Percentiles rank a stretch among this genome's conserved stretches.
These are phyloP conservation scores for Salix koriyanagi DNA, from an alignment of 345 rosid species.

Conservation along the genomic window DNA sequence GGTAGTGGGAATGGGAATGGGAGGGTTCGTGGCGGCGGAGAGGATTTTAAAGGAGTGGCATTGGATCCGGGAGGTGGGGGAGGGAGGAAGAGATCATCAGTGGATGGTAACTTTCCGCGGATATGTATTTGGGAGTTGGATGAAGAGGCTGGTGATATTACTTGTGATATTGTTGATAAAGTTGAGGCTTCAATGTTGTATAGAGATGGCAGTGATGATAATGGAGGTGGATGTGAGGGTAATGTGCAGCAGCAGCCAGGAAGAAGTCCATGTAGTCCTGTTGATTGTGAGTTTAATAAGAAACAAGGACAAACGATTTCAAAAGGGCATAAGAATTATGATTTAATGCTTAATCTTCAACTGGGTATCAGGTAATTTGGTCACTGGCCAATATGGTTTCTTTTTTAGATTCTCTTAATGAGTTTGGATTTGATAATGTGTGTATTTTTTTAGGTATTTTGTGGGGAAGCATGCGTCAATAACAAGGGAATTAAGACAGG, in stretches of 20 bases:
- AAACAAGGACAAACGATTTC: slow-evolving; percentile 60
- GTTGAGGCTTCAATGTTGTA: slow-evolving; percentile 58
- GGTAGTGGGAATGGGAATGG: slow-evolving; percentile 3
- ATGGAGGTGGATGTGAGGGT: slow-evolving; percentile 1
- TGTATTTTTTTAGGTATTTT: slow-evolving; percentile 33
- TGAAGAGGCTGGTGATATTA: slow-evolving; percentile 60
- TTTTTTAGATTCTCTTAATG: neutral
- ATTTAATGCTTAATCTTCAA: slow-evolving; percentile 70
- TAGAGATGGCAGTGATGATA: slow-evolving; percentile 30
- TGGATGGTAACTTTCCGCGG: slow-evolving; percentile 48
- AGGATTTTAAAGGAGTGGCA: slow-evolving; percentile 12
- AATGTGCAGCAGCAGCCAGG: neutral
- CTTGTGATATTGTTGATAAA: slow-evolving; percentile 88
- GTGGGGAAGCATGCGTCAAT: slow-evolving; percentile 60
- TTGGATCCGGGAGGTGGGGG: neutral
- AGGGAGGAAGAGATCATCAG: slow-evolving; percentile 16
- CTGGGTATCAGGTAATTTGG: slow-evolving; percentile 55
- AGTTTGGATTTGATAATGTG: neutral
- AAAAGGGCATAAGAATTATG: slow-evolving; percentile 57
- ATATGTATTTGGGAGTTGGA: slow-evolving; percentile 62
- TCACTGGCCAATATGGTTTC: no score
- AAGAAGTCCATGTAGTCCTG: slow-evolving; percentile 14
- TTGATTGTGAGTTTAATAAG: slow-evolving; percentile 42
- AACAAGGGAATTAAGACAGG: slow-evolving; percentile 45
- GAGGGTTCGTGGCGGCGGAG: slow-evolving; percentile 1